phyloP scores from a whole-genome alignment of 257 asterid genomes.

The Solanum medicagineum region DNA sequence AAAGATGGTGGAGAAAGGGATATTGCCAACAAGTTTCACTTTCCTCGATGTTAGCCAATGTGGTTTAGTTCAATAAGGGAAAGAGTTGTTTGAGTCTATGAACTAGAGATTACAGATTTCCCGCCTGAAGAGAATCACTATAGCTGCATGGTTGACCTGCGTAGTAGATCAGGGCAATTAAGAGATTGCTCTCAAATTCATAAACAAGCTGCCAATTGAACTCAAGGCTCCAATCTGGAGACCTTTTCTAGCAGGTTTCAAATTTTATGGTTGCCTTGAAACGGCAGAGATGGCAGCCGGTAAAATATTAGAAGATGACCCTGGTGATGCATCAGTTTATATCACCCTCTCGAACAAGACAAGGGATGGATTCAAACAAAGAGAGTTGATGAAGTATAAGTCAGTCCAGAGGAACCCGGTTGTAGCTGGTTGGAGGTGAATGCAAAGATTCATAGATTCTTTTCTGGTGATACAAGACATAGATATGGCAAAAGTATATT shows the following conservation, averaged over 20 bases:
- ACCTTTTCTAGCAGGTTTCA: slow-evolving; percentile 16
- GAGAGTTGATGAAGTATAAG: slow-evolving; percentile 6
- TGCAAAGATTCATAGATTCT: slow-evolving; percentile 4
- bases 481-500: neutral
- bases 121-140: slow-evolving; percentile 13
- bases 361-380: slow-evolving; percentile 5
- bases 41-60: slow-evolving; percentile 12
- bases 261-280: neutral
- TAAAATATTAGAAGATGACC: slow-evolving; percentile 8
- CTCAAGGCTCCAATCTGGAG: slow-evolving; percentile 9
- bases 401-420: slow-evolving; percentile 9
- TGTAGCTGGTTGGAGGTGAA: slow-evolving; percentile 20
- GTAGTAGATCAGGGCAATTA: slow-evolving; percentile 15
- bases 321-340: slow-evolving; percentile 11
- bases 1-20: slow-evolving; percentile 1
- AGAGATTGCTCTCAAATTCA: slow-evolving; percentile 5
- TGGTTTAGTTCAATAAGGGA: slow-evolving; percentile 14
- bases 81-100: slow-evolving; percentile 8
- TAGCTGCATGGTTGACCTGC: slow-evolving; percentile 19
- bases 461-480: slow-evolving; percentile 10
- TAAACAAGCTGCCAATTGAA: slow-evolving; percentile 1
- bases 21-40: slow-evolving; percentile 4
- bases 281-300: slow-evolving; percentile 10
- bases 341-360: slow-evolving; percentile 11
- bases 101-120: neutral